Evolutionary conservation across 352 stramenopile species (phyloP).

Genomic region (Phytophthora tubulina): DNA sequence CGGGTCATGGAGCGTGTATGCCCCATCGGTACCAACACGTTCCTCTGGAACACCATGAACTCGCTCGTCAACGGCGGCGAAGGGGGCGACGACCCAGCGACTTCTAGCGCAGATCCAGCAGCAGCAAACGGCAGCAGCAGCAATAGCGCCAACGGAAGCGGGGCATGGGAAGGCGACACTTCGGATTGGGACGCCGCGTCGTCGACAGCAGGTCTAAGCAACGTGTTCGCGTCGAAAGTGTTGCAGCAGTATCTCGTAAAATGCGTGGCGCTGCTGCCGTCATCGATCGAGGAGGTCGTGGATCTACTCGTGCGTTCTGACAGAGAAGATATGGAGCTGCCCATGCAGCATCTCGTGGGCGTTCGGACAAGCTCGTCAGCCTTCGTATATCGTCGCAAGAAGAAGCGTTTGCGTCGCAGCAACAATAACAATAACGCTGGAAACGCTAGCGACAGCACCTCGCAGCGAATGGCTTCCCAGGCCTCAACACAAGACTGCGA

Average conservation of each 20-base stretch:
- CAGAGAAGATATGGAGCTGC: slow-evolving; percentile 69
- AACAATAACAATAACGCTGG: slow-evolving; percentile 32
- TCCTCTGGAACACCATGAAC: slow-evolving; percentile 75
- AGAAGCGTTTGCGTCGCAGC: slow-evolving; percentile 44
- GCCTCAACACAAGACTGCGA: slow-evolving; percentile 41
- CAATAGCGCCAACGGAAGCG: slow-evolving; percentile 17
- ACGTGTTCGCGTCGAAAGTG: slow-evolving; percentile 64
- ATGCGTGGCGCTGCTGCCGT: slow-evolving; percentile 64
- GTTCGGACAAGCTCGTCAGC: slow-evolving; percentile 63
- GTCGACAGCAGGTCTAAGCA: slow-evolving; percentile 39
- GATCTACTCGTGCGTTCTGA: slow-evolving; percentile 74
- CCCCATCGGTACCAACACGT: slow-evolving; percentile 66
- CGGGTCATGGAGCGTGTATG: slow-evolving; percentile 71
- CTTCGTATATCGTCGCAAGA: slow-evolving; percentile 65
- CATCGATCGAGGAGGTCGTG: slow-evolving; percentile 73
- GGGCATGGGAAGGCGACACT: slow-evolving; percentile 38
- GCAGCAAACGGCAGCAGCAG: slow-evolving; percentile 20
- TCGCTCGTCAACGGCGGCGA: slow-evolving; percentile 41
- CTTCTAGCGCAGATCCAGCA: slow-evolving; percentile 21
- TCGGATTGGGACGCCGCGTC: slow-evolving; percentile 48
- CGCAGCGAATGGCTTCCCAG: slow-evolving; percentile 38
- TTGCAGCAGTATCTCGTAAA: slow-evolving; percentile 85
- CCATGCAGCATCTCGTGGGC: slow-evolving; percentile 79
- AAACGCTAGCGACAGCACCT: slow-evolving; percentile 4
- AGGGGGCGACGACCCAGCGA: slow-evolving; percentile 23